Base-by-base conservation (phyloP, 805 yeast genomes). In the Candida sanyiensis region DNA sequence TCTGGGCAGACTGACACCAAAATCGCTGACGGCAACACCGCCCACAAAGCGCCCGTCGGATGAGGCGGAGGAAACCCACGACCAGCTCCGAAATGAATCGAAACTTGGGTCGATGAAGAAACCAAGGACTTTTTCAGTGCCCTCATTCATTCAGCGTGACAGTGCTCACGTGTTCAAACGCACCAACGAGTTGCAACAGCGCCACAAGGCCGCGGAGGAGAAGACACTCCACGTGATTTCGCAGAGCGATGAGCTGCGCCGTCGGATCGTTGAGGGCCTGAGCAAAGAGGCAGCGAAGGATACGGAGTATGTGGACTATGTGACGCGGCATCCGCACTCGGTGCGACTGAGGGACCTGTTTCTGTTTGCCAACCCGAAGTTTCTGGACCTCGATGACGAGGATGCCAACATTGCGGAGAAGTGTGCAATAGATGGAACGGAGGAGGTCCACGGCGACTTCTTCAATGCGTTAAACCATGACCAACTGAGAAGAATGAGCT, bases 331-430 rank as follows among this genome's bases (percentile, higher is more conserved):
- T 7, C 19, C 37, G 20, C 34, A 38, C 2, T 16, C 23, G 2
- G 13, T 28, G 15, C 32, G 26, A n/a, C 5, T 45, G 17, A 23
- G 41, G 11, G 51, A 47, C 19, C 41, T 43, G 11, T 33, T 35
- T n/a, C 33, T 28, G 8, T 16, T 43, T 10, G 38, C 27, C 5
- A 33, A 29, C 3, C 49, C 49, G 8, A 10, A 7, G 9, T 36
- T 36, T 33, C 21, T 39, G 11, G 35, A 38, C 18, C 23, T 37
- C 7, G 12, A 2, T 11, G 21, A 22, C 12, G 21, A 17, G 12
- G 39, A 34, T 9, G 18, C 33, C 20, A 18, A 27, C 13, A 21
- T 29, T n/a, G 5, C 28, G 3, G 48, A 44, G n/a, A 10, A 28
- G 1, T 13, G 22, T 21, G 21, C 32, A 10, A 26, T 42, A 16